Base-by-base conservation (phyloP, 768 basidiomycete genomes). In the Boletus reticulatus region DNA sequence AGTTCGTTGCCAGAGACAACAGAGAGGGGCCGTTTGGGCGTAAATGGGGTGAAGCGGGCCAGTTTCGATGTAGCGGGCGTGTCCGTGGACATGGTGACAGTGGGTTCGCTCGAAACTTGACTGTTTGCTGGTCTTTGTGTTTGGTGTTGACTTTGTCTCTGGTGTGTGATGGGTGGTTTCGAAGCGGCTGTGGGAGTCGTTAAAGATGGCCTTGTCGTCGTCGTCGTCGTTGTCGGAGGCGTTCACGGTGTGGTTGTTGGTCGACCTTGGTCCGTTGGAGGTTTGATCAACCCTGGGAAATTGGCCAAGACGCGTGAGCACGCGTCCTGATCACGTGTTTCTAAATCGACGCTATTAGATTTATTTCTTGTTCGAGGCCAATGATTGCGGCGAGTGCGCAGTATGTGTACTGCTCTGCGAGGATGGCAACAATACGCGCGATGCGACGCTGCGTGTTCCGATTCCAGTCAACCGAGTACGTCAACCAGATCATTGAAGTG, bases 21-120 rank as follows among this genome's bases (percentile, higher is more conserved):
- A 31, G 77, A 81, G 42, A 77, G 67, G 2, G 80, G 77, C 19
- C 82, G 76, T 60, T 78, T 83, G 17, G 84, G 84, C 1, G 84
- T 85, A 57, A 84, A 85, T 3, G 78, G 80, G 14, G 72, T 63
- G 4, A 74, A 67, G 13, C 79, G 75, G 32, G 68, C 65, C 38
- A 76, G 66, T 57, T 71, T 81, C 19, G 72, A 71, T 13, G 69
- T 69, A 17, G 73, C 66, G 12, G 70, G 64, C 2, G 64, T 60
- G n/a, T 62, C 53, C 24, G 55, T 56, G 43, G 51, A 20, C 24
- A 41, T 58, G 13, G 13, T 36, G 19, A 46, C 8, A 13, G 34
- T 41, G 22, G 41, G 13, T 41, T 56, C 43, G 54, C 39, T 60
- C n/a, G n/a, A n/a, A n/a, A n/a, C n/a, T 53, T 53, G 51, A 29